Conservation (phyloP, 164 flowering plant species). For the Stephania yunnanensis region DNA sequence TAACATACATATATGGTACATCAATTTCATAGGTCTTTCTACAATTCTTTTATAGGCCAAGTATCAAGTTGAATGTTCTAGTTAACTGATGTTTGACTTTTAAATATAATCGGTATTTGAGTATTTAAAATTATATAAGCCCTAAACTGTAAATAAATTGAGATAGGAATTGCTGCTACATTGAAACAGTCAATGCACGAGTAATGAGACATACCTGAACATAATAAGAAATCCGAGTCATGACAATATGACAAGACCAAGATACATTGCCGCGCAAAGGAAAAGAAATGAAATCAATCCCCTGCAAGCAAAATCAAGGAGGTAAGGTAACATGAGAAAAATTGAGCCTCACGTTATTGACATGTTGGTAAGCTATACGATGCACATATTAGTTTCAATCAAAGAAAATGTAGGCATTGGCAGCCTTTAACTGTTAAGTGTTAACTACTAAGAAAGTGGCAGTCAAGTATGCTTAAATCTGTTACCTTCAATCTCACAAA, state of each 20-base stretch:
- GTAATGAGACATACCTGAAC: background rate
- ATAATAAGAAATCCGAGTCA: background rate
- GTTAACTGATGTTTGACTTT: too few relatives aligned
- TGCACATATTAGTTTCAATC: background rate
- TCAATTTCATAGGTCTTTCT: background rate
- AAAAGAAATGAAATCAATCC: slow-evolving; percentile 69
- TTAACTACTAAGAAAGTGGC: background rate
- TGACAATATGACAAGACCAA: slow-evolving; percentile 80
- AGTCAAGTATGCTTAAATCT: background rate
- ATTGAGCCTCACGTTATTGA: background rate
- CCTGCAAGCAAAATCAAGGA: slow-evolving; percentile 35
- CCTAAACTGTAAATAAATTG: too few relatives aligned
- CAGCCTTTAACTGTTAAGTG: background rate
- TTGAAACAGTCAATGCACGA: background rate
- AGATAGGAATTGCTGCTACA: too few relatives aligned
- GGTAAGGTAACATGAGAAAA: background rate
- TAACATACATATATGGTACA: background rate
- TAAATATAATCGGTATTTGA: too few relatives aligned
- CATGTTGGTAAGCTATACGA: background rate
- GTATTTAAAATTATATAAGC: too few relatives aligned
- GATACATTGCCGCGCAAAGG: slow-evolving; percentile 72
- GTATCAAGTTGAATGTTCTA: background rate
- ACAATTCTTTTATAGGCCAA: background rate
- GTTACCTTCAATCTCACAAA: background rate
- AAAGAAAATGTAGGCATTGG: background rate